Base-by-base conservation (phyloP, 208 protist genomes). In the Trypanosoma cruzi region DNA sequence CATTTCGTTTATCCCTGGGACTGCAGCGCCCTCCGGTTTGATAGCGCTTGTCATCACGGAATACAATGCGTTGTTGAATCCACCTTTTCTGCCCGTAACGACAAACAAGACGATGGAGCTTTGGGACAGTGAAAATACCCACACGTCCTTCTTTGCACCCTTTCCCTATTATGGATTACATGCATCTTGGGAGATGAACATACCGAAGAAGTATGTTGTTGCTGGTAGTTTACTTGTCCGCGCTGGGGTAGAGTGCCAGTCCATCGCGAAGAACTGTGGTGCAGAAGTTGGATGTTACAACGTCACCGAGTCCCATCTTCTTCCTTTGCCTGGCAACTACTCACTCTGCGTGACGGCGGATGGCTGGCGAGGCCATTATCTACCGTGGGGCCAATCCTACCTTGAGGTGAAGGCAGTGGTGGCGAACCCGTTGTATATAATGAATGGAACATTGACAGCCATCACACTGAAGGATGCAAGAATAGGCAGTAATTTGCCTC, bases 301-400 rank as follows among this genome's bases (percentile, higher is more conserved):
- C 31, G 24, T 59, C 7, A 59, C 54, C 2, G 31, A 40, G 31
- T 40, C 5, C 0, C 29, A 37, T 8, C n/a, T 11, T 14, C 54
- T 59, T 31, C 54, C 54, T 40, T n/a, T 37, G 20, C 54, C 54
- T 36, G 54, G 54, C 3, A 59, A 40, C 31, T 59, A 59, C 31
- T 59, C 54, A 24, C 54, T 59, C 24, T 59, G 54, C 31, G 20
- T 59, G 8, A 37, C 29, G 10, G 54, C 29, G 1, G 24, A 22
- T 40, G 54, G 54, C 2, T 59, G 54, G 54, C 29, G 31, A 10
- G 31, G 31, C 31, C n/a, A 59, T 6, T 59, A 37, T 37, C 54
- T 59, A 18, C 54, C 54, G 31, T 59, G 54, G 54, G 54, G 31
- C 5, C 49, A 55, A 31, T 55, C 49, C 26, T 14, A 14, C 18